phyloP scores from a whole-genome alignment of 768 basidiomycete species.

The Hydnomerulius pinastri region DNA sequence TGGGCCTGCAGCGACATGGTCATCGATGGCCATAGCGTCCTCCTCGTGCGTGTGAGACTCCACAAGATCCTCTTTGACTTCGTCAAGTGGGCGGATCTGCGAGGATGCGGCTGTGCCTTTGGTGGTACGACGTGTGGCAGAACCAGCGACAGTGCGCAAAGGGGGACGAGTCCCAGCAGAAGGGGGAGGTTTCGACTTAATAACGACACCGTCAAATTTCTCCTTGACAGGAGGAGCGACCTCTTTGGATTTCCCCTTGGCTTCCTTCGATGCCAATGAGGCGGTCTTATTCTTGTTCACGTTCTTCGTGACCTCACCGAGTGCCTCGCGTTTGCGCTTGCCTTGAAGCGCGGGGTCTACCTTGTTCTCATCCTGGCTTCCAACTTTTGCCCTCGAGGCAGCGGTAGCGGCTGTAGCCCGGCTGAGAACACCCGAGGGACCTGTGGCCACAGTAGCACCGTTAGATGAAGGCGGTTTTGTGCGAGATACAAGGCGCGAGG shows the following conservation, averaged over 20 bases:
- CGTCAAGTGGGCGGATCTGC: conserved; percentile 25
- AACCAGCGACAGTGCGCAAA: conserved; percentile 50
- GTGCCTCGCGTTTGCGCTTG: conserved; percentile 76
- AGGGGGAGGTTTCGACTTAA: conserved; percentile 47
- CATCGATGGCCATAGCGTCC: conserved; percentile 55
- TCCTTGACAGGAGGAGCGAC: conserved; percentile 42
- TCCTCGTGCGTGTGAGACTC: conserved; percentile 38
- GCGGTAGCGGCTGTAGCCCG: conserved; percentile 45
- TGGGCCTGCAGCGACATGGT: conserved; percentile 29
- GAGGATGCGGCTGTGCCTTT: conserved; percentile 27
- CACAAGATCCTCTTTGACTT: conserved; percentile 31
- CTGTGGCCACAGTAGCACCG: conserved; percentile 35
- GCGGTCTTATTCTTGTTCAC: conserved; percentile 38
- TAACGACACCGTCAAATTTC: conserved; percentile 64
- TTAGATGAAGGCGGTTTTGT: conserved; percentile 54
- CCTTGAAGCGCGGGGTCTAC: conserved; percentile 49
- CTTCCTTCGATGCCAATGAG: conserved; percentile 38
- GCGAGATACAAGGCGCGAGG: conserved; percentile 59
- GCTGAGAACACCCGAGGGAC: conserved; percentile 35
- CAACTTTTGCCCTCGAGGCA: conserved; percentile 36
- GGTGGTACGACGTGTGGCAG: conserved; percentile 39
- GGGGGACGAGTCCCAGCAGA: conserved; percentile 48
- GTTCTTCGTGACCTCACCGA: conserved; percentile 70
- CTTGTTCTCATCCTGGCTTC: conserved; percentile 38
- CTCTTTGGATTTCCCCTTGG: conserved; percentile 59